phyloP scores from a whole-genome alignment of 2,329 filamentous ascomycete species.

The Fusarium avenaceum region DNA sequence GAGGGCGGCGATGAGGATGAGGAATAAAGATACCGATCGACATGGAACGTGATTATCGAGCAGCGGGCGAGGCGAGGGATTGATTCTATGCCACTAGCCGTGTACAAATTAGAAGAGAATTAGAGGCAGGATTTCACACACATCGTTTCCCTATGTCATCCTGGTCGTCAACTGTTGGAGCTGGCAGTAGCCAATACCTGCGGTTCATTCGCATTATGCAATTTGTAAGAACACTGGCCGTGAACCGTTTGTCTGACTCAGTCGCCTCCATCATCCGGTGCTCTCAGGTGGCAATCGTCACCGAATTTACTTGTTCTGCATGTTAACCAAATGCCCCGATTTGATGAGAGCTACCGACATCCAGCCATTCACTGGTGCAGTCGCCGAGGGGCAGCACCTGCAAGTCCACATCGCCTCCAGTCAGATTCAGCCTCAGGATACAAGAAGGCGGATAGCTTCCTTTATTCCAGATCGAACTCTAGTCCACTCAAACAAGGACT shows the following conservation, averaged over 20 bases:
- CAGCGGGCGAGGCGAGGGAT: constrained; percentile 40
- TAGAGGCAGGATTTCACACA: constrained; percentile 47
- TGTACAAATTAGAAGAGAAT: constrained; percentile 54
- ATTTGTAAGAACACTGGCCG: not conserved
- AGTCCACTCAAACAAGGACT: constrained; percentile 1
- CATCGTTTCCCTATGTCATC: constrained; percentile 34
- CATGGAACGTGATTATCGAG: constrained; percentile 31
- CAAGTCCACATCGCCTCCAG: constrained; percentile 12
- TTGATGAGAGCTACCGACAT: not conserved
- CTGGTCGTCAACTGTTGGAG: not conserved
- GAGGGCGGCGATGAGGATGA: constrained; percentile 70
- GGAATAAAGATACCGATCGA: constrained; percentile 37
- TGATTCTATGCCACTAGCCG: constrained; percentile 50
- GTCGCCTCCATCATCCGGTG: not conserved
- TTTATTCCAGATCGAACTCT: not conserved
- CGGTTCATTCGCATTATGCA: not conserved
- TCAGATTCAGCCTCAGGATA: constrained; percentile 44
- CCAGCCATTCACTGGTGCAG: constrained; percentile 29
- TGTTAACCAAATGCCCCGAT: constrained; percentile 1
- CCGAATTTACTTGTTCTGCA: not conserved
- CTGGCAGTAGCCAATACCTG: not conserved
- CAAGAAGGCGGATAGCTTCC: constrained; percentile 20
- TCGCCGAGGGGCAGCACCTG: constrained; percentile 44
- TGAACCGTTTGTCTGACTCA: constrained; percentile 15
- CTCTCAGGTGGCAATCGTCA: constrained; percentile 1